Evolutionary conservation across 2,329 filamentous ascomycete species (phyloP).

Genomic region (Diaporthe citriasiana): DNA sequence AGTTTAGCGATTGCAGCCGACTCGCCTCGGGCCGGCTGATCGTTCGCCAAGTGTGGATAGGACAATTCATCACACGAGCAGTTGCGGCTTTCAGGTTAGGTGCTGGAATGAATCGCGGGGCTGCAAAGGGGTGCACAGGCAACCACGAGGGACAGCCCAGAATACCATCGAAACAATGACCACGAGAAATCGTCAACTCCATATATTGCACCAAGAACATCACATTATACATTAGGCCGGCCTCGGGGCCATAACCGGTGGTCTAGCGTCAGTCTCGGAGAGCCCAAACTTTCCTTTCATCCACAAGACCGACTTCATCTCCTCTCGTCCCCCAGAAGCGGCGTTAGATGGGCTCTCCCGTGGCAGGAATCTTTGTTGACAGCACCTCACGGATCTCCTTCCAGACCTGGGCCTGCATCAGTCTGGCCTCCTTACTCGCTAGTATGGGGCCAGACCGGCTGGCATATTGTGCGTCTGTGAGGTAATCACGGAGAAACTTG

Average conservation of each 20-base stretch:
- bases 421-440: constrained; percentile 18
- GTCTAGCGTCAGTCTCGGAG: background rate
- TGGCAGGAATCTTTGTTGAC: constrained; percentile 5
- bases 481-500: constrained; percentile 37
- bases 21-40: constrained; percentile 31
- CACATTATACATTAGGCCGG: background rate
- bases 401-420: constrained; percentile 38
- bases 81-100: constrained; percentile 9
- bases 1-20: background rate
- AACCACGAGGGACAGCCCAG: background rate
- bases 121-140: background rate
- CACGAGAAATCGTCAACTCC: background rate
- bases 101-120: background rate
- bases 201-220: background rate
- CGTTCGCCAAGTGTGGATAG: background rate
- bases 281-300: background rate
- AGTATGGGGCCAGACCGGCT: constrained; percentile 29
- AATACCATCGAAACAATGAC: background rate
- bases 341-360: background rate
- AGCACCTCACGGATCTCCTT: constrained; percentile 33
- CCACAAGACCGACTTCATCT: background rate
- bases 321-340: background rate
- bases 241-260: background rate
- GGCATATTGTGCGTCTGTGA: constrained; percentile 35
- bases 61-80: constrained; percentile 1